Evolutionary conservation across 768 basidiomycete species (phyloP).

Genomic region (Macrolepiota dolichaula): DNA sequence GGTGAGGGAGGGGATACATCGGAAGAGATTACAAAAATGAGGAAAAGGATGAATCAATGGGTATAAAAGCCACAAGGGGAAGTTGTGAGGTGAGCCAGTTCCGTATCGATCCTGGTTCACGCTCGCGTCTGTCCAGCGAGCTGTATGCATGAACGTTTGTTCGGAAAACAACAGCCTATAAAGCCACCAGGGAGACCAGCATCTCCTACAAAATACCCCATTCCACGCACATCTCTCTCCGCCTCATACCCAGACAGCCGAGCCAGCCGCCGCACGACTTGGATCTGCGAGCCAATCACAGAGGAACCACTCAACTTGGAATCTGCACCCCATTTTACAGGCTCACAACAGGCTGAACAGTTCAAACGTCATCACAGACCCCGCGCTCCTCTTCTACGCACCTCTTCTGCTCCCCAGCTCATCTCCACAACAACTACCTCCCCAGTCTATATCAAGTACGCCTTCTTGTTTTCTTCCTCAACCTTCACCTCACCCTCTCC

Average conservation of each 20-base stretch:
- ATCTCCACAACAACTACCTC: conserved; percentile 64
- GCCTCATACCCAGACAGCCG: conserved; percentile 12
- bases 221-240: conserved; percentile 7
- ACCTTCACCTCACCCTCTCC: conserved; percentile 11
- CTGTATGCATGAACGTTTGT: conserved; percentile 39
- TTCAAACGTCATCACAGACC: conserved; percentile 66
- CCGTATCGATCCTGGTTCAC: conserved; percentile 7
- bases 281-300: conserved; percentile 44
- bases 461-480: conserved; percentile 10
- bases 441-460: conserved; percentile 49
- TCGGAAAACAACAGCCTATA: conserved; percentile 17
- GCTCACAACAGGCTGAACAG: conserved; percentile 28
- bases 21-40: conserved; percentile 15
- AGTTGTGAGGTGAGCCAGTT: conserved; percentile 10
- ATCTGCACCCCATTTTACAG: conserved; percentile 15
- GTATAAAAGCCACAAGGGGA: conserved; percentile 37
- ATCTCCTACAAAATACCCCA: not conserved
- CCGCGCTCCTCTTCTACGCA: conserved; percentile 38
- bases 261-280: conserved; percentile 27
- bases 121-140: conserved; percentile 2
- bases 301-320: conserved; percentile 44
- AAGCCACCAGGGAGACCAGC: conserved; percentile 14
- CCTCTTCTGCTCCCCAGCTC: conserved; percentile 53
- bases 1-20: not conserved
- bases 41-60: conserved; percentile 14